phyloP scores from a whole-genome alignment of 805 yeast genomes.

The Kurtzmaniella cleridarum region DNA sequence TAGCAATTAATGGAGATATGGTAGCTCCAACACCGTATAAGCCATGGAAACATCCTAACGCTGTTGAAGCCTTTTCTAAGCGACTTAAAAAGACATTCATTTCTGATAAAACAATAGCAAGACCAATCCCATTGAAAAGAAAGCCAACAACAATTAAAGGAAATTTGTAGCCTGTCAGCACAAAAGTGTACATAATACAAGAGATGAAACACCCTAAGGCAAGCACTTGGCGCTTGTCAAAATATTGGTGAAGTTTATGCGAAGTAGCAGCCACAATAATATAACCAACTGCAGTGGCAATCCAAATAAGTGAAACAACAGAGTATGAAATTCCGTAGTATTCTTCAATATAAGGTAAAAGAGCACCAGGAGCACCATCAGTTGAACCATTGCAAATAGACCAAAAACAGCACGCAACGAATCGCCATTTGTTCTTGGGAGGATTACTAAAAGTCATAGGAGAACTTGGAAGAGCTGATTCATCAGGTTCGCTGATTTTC shows the following conservation, averaged over 20 bases:
- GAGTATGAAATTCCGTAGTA: constrained; percentile 46
- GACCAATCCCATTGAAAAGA: constrained; percentile 55
- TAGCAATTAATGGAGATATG: constrained; percentile 59
- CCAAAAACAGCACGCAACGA: constrained; percentile 38
- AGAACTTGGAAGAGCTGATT: background rate
- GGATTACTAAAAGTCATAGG: constrained; percentile 16
- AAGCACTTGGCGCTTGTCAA: constrained; percentile 39
- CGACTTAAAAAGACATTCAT: constrained; percentile 47
- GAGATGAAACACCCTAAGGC: constrained; percentile 32
- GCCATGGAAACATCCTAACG: constrained; percentile 63
- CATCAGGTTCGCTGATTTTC: background rate
- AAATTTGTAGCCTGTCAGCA: constrained; percentile 45
- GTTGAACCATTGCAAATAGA: constrained; percentile 37
- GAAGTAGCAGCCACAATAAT: constrained; percentile 46
- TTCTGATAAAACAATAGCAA: constrained; percentile 46
- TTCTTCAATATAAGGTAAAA: constrained; percentile 49
- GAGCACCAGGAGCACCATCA: constrained; percentile 59
- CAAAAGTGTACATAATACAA: constrained; percentile 38
- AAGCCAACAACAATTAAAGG: constrained; percentile 45
- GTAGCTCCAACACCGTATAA: constrained; percentile 71
- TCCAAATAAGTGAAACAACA: constrained; percentile 54
- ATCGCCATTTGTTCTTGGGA: constrained; percentile 21
- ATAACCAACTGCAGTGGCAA: constrained; percentile 53
- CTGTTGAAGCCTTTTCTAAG: constrained; percentile 48
- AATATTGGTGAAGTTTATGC: constrained; percentile 33